phyloP scores from a whole-genome alignment of 257 asterid species.

The Parsonsia alboflavescens region DNA sequence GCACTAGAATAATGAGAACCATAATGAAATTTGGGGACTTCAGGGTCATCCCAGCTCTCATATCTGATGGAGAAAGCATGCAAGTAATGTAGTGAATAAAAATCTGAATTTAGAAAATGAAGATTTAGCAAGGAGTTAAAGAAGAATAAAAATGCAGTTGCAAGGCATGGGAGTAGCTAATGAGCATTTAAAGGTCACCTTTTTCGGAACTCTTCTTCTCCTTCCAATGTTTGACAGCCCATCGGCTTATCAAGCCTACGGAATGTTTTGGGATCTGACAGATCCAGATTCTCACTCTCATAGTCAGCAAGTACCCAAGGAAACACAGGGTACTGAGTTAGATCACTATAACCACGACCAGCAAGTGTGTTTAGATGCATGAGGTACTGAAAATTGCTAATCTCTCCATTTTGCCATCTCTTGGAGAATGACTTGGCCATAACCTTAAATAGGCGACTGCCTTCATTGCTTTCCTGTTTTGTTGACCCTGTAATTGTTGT shows the following conservation, averaged over 20 bases:
- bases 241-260: conserved; percentile 90
- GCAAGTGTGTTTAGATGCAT: conserved; percentile 99
- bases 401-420: conserved; percentile 99
- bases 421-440: conserved; percentile 96
- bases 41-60: conserved; percentile 99
- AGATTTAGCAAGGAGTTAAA: conserved; percentile 1
- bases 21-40: conserved; percentile 96
- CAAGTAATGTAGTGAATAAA: conserved; percentile 2
- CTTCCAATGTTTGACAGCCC: conserved; percentile 96
- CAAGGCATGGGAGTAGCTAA: not conserved
- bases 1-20: conserved; percentile 99
- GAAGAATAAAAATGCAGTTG: not conserved
- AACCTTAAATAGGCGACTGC: conserved; percentile 96
- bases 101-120: not conserved
- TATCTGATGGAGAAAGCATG: conserved; percentile 43
- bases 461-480: conserved; percentile 89
- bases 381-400: conserved; percentile 96
- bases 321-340: conserved; percentile 97
- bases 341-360: conserved; percentile 99
- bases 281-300: conserved; percentile 81
- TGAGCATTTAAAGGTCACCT: conserved; percentile 35
- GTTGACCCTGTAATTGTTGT: conserved; percentile 89
- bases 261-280: conserved; percentile 82
- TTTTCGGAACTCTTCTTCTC: conserved; percentile 93
- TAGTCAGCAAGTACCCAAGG: conserved; percentile 98